Evolutionary conservation across 306 rosid genomes (phyloP), one percentile per base, ranked within the genome.

Genomic region (Lablab purpureus): DNA sequence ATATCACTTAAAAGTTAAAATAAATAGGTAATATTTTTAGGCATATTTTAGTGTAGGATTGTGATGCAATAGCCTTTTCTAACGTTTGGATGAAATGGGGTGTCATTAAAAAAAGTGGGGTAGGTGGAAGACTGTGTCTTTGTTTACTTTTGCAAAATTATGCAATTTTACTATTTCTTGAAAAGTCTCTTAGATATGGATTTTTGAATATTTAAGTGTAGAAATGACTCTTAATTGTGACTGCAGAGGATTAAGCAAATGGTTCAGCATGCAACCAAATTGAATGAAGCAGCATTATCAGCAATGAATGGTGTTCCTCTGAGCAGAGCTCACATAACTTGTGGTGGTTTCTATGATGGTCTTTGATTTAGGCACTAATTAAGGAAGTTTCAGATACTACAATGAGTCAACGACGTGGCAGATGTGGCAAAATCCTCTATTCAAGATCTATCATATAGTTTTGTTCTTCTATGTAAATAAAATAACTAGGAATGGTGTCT

Each of bases 281-380:
- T 88, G 85, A 92, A 92, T 75, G 97, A 86, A 66, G 92, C 91
- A 66, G 92, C 91, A 68, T 80, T 89, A 41, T 76, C 97, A 64
- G 89, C 89, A 10, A 84, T 37, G 14, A 87, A 87, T 80, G 94
- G 90, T 23, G 83, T 88, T 66, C 92, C 89, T 54, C 47, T 88
- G 17, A 76, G 56, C 71, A 87, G 92, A 74, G 97, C 97, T 71
- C 93, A 84, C 46, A 87, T 92, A 40, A 90, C 93, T 32, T 84
- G 34, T 72, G 93, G 94, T 36, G 97, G 93, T 73, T 85, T 81
- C 82, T 88, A 84, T 56, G 92, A 84, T 23, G 85, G 73, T 23
- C 75, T 87, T 21, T 90, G 70, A 80, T 40, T 37, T 5, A 41
- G 17, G 52, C 70, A 41, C 43, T n/a, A 30, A 63, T 81, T 45